Evolutionary conservation across 2,329 filamentous ascomycete genomes (phyloP).

Genomic region (Byssothecium circinans): DNA sequence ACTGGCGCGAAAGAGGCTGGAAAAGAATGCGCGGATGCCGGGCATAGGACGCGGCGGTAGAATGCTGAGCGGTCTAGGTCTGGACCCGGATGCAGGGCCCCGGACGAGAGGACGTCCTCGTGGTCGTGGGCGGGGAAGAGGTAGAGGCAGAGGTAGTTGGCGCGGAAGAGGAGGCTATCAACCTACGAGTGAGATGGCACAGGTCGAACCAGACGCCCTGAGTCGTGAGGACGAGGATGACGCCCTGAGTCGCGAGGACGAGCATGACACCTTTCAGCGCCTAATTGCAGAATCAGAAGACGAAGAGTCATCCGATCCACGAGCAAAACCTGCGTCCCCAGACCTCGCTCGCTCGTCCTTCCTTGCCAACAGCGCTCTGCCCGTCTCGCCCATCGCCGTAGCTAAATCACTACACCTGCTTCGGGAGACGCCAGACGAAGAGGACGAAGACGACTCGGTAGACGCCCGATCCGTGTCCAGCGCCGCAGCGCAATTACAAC

Average conservation of each 20-base stretch:
- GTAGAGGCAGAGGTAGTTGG: constrained; percentile 19
- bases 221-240: constrained; percentile 5
- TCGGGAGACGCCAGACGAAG: constrained; percentile 10
- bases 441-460: constrained; percentile 4
- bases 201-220: constrained; percentile 1
- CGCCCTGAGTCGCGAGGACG: no score
- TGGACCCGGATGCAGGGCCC: constrained; percentile 8
- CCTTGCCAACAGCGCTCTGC: constrained; percentile 35
- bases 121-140: constrained; percentile 4
- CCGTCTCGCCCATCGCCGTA: constrained; percentile 19
- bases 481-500: constrained; percentile 13
- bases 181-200: not conserved
- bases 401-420: constrained; percentile 1
- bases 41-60: constrained; percentile 12
- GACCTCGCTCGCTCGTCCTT: constrained; percentile 31
- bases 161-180: constrained; percentile 19
- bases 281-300: constrained; percentile 16
- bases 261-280: constrained; percentile 8
- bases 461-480: constrained; percentile 16
- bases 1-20: constrained; percentile 16
- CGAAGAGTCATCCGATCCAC: constrained; percentile 3
- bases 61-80: constrained; percentile 13
- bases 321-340: constrained; percentile 19
- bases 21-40: constrained; percentile 26
- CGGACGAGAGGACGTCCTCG: constrained; percentile 1